Percentiles rank a stretch among this genome's conserved stretches.
Evolutionary conservation across 2,329 filamentous ascomycete genomes (phyloP).

Genomic region (Chalaropsis ovoidea): DNA sequence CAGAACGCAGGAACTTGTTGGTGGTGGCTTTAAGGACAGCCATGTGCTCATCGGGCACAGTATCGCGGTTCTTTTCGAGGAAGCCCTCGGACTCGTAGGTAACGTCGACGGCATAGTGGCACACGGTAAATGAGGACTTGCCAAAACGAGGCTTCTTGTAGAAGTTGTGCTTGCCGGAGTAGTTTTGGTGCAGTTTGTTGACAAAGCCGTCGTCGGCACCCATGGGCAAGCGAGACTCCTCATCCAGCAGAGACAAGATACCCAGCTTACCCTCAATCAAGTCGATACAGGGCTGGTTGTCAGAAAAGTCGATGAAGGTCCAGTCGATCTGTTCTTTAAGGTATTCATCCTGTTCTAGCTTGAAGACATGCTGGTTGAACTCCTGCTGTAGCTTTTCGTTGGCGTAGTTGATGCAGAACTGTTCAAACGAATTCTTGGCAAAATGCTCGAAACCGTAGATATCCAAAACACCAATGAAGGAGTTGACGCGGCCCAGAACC

Average conservation of each 20-base stretch:
- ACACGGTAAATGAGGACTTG: slow-evolving; percentile 94
- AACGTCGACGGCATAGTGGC: slow-evolving; percentile 95
- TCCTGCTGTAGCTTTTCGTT: slow-evolving; percentile 99
- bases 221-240: slow-evolving; percentile 94
- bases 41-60: slow-evolving; percentile 96
- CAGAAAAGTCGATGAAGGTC: slow-evolving; percentile 99
- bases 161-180: slow-evolving; percentile 83
- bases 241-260: slow-evolving; percentile 82
- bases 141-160: slow-evolving; percentile 98
- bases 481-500: slow-evolving; percentile 68
- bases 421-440: slow-evolving; percentile 98
- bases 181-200: slow-evolving; percentile 91
- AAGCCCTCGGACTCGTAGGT: slow-evolving; percentile 98
- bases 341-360: slow-evolving; percentile 97
- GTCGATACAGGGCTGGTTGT: slow-evolving; percentile 98
- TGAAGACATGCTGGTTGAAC: slow-evolving; percentile 99
- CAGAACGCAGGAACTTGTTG: slow-evolving; percentile 74
- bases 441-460: slow-evolving; percentile 99
- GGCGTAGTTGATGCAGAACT: slow-evolving; percentile 99
- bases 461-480: slow-evolving; percentile 97
- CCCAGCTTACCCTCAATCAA: slow-evolving; percentile 95
- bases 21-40: slow-evolving; percentile 75
- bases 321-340: slow-evolving; percentile 93
- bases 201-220: slow-evolving; percentile 96
- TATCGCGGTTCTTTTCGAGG: slow-evolving; percentile 98